These are phyloP conservation scores for Aurifilum marmelostoma DNA, from an alignment of 2,329 filamentous ascomycete species.

Conservation along the genomic window DNA sequence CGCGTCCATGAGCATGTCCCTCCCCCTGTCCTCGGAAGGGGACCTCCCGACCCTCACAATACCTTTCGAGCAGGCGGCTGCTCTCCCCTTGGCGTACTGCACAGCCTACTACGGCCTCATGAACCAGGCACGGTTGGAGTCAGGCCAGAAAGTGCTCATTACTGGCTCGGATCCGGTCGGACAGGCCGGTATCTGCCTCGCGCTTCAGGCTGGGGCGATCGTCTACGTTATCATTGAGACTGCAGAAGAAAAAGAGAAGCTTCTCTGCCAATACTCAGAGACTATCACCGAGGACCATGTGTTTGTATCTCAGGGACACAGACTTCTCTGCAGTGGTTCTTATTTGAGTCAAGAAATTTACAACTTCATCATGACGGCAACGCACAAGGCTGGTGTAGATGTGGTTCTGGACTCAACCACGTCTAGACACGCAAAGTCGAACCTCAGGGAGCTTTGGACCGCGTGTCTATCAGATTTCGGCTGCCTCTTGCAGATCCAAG, in stretches of 20 bases:
- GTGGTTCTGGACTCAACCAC: constrained; percentile 2
- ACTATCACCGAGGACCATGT: background rate
- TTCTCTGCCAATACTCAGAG: constrained; percentile 34
- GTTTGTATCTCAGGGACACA: background rate
- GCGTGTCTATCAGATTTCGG: constrained; percentile 19
- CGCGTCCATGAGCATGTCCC: constrained; percentile 35
- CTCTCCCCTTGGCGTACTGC: constrained; percentile 45
- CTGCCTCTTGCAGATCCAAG: constrained; percentile 7
- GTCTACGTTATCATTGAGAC: constrained; percentile 49
- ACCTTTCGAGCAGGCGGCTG: constrained; percentile 43
- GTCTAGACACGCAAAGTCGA: background rate
- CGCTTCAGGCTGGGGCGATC: constrained; percentile 43
- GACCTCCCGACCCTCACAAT: constrained; percentile 28
- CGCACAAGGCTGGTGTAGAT: background rate
- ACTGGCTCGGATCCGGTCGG: constrained; percentile 46
- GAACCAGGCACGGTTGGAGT: constrained; percentile 42
- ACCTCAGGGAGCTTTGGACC: constrained; percentile 18
- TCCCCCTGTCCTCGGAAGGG: background rate
- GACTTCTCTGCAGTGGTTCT: no score
- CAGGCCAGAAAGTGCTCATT: constrained; percentile 45
- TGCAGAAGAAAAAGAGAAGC: constrained; percentile 44
- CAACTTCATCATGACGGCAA: constrained; percentile 2
- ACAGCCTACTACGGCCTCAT: constrained; percentile 48
- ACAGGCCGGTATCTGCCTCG: constrained; percentile 45
- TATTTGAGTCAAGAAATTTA: background rate